Conservation (phyloP, 169 alveolate species). For the Perkinsus olseni region DNA sequence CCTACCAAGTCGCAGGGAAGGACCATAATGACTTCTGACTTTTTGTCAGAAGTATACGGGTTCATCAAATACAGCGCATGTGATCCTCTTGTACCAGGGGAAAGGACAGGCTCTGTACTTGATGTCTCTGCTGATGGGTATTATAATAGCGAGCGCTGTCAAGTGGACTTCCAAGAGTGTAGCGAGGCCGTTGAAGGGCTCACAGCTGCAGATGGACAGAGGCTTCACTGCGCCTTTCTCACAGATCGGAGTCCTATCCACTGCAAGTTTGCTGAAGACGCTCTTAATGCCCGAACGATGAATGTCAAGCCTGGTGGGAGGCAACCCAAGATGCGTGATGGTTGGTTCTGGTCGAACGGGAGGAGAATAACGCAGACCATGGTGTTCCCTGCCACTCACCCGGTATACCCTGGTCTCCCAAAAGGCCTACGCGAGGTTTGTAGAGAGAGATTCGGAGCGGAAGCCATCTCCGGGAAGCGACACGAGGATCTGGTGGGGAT, state of each 20-base stretch:
- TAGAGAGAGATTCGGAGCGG: neutral
- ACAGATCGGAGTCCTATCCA: neutral
- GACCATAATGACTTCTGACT: neutral
- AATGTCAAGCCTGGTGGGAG: too few relatives aligned
- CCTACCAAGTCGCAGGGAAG: too few relatives aligned
- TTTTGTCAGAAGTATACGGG: neutral
- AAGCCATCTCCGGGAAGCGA: neutral
- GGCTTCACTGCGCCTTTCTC: neutral
- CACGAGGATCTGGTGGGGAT: neutral
- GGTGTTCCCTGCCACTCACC: neutral
- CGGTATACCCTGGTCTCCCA: neutral
- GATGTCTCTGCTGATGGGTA: neutral
- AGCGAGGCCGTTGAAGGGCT: neutral
- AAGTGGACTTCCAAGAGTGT: neutral
- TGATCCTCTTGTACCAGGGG: neutral
- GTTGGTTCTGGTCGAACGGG: neutral
- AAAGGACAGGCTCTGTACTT: neutral
- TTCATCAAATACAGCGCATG: neutral
- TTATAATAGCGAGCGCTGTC: neutral
- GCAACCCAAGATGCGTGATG: too few relatives aligned
- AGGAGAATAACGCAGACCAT: neutral
- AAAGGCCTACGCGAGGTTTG: neutral
- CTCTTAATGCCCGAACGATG: neutral
- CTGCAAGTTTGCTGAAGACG: neutral
- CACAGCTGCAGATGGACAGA: neutral